Base-by-base conservation (phyloP, 305 asterid species). In the Solanum hybrid region DNA sequence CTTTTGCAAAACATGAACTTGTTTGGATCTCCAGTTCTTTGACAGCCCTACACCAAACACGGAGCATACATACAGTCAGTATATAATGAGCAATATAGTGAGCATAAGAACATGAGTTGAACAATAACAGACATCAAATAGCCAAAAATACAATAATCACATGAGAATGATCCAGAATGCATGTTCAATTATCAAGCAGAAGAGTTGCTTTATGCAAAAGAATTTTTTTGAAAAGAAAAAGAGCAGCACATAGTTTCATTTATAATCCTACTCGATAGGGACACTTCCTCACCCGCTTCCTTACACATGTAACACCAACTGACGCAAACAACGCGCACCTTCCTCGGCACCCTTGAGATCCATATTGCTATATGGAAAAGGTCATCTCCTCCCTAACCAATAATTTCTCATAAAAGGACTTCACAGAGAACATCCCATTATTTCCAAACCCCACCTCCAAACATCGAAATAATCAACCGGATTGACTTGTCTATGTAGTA, bases 1-100 rank as follows among this genome's bases (percentile, higher is more conserved):
- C 99, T 97, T 94, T 95, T 97, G 95, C 99, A 98, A 92, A 96
- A 98, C 98, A 95, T 94, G 90, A 97, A 95, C 91, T 98, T 97
- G 88, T 93, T 94, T 75, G 99, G 97, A 93, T 97, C 99, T 92
- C 99, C 99, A 88, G 98, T 92, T 94, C 93, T 94, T 86, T 94
- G 92, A 90, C 99, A 98, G 37, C 95, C 98, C 99, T 98, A 90
- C 12, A 91, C 90, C 87, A 28, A 28, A 28, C 86, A 88, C n/a
- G 40, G 85, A 76, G 90, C 83, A 33, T 36, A 87, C 83, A 46
- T 34, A 74, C 89, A 75, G 36, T 46, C 86, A 31, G 86, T 22
- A 36, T 20, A 75, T 31, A 83, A 83, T 46, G 87, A 82, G 28
- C 18, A 42, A 84, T 51, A 84, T 51, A 51, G 88, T 29, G 31